Conservation (phyloP, 73 alveolate genomes). For the Tetrahymena borealis region DNA sequence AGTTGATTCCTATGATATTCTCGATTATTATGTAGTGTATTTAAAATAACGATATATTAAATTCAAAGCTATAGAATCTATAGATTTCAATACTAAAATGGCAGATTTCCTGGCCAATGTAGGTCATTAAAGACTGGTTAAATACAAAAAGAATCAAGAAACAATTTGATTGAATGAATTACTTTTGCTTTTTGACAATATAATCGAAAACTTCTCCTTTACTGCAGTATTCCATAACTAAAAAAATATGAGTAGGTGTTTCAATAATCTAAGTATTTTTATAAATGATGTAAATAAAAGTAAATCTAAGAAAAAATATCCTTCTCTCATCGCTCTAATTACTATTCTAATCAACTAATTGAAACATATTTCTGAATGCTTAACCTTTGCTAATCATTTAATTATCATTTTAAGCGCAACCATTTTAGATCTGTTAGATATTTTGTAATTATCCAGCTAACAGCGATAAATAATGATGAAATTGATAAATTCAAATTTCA, state of each 20-base stretch:
- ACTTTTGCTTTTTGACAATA: conserved; percentile 19
- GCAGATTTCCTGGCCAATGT: not conserved
- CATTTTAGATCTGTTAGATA: too few species aligned
- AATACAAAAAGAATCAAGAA: not conserved
- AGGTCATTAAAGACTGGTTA: not conserved
- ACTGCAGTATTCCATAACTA: conserved; percentile 38
- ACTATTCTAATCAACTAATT: too few species aligned
- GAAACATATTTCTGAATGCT: too few species aligned
- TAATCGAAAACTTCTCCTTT: conserved; percentile 40
- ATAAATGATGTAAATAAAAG: not conserved
- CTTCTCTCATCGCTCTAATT: too few species aligned
- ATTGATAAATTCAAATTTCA: too few species aligned
- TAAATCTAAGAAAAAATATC: not conserved
- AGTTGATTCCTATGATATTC: not conserved
- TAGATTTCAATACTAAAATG: not conserved
- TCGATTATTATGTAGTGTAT: not conserved
- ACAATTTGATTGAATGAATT: not conserved
- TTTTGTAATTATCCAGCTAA: too few species aligned
- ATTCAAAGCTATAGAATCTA: not conserved
- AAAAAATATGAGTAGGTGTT: conserved; percentile 38
- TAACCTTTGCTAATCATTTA: too few species aligned
- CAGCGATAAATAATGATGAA: too few species aligned
- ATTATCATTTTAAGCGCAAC: too few species aligned
- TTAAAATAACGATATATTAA: not conserved
- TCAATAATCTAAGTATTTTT: conserved; percentile 29